Percentiles rank a stretch among this genome's conserved stretches.
Evolutionary conservation across 2,329 filamentous ascomycete species (phyloP).

Genomic region (Teratosphaeria pseudoeucalypti): DNA sequence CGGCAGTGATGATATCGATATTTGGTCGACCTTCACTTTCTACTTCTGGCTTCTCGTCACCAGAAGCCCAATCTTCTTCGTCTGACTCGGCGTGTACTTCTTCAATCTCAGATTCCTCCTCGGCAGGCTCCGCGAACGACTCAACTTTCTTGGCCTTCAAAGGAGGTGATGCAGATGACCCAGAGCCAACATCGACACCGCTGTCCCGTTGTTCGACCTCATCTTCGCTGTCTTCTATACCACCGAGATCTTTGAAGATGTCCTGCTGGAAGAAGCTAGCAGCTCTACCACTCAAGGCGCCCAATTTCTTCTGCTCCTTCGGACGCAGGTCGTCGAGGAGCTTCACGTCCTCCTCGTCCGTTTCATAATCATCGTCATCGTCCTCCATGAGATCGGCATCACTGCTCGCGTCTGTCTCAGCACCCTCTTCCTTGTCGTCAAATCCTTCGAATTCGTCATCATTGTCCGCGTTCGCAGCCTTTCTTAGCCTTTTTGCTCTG

Average conservation of each 20-base stretch:
- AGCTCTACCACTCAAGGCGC: conserved; percentile 70
- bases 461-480: conserved; percentile 49
- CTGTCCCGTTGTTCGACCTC: conserved; percentile 36
- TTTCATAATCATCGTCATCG: conserved; percentile 50
- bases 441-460: conserved; percentile 92
- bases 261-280: conserved; percentile 89
- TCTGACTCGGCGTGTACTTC: conserved; percentile 21
- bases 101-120: conserved; percentile 21
- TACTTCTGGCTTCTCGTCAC: conserved; percentile 47
- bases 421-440: conserved; percentile 50
- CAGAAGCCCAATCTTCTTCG: conserved; percentile 49
- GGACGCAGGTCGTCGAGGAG: conserved; percentile 52
- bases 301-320: conserved; percentile 31
- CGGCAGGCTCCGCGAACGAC: conserved; percentile 18
- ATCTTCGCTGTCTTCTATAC: conserved; percentile 41
- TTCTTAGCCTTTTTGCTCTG: conserved; percentile 77
- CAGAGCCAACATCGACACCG: conserved; percentile 27
- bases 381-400: conserved; percentile 45
- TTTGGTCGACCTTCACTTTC: conserved; percentile 49
- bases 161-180: conserved; percentile 14
- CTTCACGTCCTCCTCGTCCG: conserved; percentile 32
- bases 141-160: conserved; percentile 15
- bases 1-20: conserved; percentile 97
- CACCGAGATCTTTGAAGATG: conserved; percentile 76
- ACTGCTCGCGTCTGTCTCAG: conserved; percentile 35